These are phyloP conservation scores for Suillus americanus DNA, from an alignment of 768 basidiomycete species.

Conservation along the genomic window DNA sequence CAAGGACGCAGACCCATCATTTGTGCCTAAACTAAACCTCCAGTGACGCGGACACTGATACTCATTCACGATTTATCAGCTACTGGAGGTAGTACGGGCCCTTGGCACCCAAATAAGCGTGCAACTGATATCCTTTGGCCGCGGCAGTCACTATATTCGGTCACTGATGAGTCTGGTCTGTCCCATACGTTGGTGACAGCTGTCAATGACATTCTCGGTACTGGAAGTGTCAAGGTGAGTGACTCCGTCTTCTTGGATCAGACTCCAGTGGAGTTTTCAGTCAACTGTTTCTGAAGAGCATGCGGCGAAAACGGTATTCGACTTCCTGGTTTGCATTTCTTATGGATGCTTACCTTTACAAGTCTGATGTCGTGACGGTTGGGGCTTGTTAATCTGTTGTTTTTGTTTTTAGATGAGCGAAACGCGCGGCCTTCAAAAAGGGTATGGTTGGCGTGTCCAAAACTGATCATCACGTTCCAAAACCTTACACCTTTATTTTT, in stretches of 20 bases:
- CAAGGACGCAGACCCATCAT: neutral
- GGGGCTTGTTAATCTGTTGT: too few relatives aligned
- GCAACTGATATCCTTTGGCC: conserved; percentile 5
- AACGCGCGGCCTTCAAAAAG: too few relatives aligned
- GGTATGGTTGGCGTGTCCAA: too few relatives aligned
- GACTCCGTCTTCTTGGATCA: conserved; percentile 81
- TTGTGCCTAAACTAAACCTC: conserved; percentile 39
- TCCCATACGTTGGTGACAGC: conserved; percentile 82
- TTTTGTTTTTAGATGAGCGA: too few relatives aligned
- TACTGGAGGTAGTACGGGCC: conserved; percentile 49
- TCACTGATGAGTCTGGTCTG: conserved; percentile 83
- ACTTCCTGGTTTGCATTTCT: neutral
- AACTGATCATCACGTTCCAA: too few relatives aligned
- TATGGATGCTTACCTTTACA: conserved; percentile 22
- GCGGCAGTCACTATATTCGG: conserved; percentile 55
- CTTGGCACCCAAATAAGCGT: neutral
- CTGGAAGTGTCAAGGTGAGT: conserved; percentile 71
- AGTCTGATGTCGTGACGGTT: conserved; percentile 24
- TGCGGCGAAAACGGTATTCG: conserved; percentile 87
- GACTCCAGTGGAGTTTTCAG: conserved; percentile 88
- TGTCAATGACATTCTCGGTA: conserved; percentile 79
- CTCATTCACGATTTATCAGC: conserved; percentile 62
- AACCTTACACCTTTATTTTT: neutral
- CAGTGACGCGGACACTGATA: conserved; percentile 74
- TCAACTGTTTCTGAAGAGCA: conserved; percentile 78